These are phyloP conservation scores for Erysiphe neolycopersici DNA, from an alignment of 2,329 filamentous ascomycete genomes.

Conservation along the genomic window DNA sequence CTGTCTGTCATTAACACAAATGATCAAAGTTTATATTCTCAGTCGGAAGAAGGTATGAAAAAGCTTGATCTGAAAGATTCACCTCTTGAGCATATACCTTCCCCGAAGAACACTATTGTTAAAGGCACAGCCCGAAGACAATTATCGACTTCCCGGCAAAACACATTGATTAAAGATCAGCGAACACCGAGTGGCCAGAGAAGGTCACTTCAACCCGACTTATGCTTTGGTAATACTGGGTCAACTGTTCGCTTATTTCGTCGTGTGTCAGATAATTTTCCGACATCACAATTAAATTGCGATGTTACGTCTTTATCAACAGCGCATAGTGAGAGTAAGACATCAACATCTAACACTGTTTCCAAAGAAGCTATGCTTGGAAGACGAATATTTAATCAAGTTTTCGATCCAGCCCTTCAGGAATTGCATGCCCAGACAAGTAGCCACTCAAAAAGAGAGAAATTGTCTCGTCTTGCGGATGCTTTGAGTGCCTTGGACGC, in stretches of 20 bases:
- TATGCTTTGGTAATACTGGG: conserved; percentile 80
- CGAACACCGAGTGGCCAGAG: conserved; percentile 19
- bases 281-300: conserved; percentile 7
- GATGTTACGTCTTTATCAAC: conserved; percentile 4
- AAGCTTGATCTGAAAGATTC: conserved; percentile 33
- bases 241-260: conserved; percentile 84
- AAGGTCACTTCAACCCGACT: conserved; percentile 62
- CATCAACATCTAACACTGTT: conserved; percentile 27
- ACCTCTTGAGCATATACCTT: conserved; percentile 24
- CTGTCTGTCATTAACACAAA: conserved; percentile 27
- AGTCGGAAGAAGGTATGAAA: conserved; percentile 30
- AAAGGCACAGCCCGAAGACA: conserved; percentile 24
- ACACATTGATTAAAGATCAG: conserved; percentile 10
- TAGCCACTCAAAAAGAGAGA: conserved; percentile 48
- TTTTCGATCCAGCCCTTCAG: conserved; percentile 57
- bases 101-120: conserved; percentile 27
- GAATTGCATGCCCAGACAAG: conserved; percentile 64
- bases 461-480: conserved; percentile 56
- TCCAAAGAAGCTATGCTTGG: conserved; percentile 68
- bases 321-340: conserved; percentile 35
- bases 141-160: conserved; percentile 15
- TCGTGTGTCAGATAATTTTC: conserved; percentile 47
- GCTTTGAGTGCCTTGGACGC: conserved; percentile 67
- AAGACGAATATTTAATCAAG: conserved; percentile 53
- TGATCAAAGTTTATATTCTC: conserved; percentile 9